phyloP scores from a whole-genome alignment of 148 eudicot species.

The Dianthus caryophyllus region DNA sequence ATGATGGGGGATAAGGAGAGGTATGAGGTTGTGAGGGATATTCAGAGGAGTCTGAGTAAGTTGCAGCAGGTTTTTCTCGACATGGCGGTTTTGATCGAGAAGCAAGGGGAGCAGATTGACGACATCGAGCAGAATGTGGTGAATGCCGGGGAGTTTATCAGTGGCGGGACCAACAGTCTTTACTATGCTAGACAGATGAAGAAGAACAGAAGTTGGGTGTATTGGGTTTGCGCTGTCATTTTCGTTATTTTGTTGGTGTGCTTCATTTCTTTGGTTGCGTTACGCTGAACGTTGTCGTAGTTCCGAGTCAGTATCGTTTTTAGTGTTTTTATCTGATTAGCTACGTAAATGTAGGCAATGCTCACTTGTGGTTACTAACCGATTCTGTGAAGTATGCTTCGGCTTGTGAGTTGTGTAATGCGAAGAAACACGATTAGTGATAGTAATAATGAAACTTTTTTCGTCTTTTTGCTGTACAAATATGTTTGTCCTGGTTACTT shows the following conservation, averaged over 20 bases:
- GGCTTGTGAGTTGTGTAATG: constrained; percentile 20
- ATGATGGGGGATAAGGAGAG: constrained; percentile 49
- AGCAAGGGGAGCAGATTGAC: constrained; percentile 62
- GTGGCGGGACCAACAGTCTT: constrained; percentile 48
- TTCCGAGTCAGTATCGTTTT: not conserved
- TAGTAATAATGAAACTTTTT: not conserved
- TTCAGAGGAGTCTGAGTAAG: constrained; percentile 66
- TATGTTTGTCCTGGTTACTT: not conserved
- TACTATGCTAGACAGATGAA: constrained; percentile 71
- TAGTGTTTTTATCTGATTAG: not conserved
- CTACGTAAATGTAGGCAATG: constrained; percentile 2
- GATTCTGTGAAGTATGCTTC: constrained; percentile 8
- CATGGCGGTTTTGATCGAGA: constrained; percentile 77
- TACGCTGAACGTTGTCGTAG: constrained; percentile 13
- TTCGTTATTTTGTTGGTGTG: constrained; percentile 51
- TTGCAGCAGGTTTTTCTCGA: constrained; percentile 83
- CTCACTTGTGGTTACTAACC: constrained; percentile 13
- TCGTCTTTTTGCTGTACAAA: not conserved
- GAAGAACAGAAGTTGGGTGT: constrained; percentile 38
- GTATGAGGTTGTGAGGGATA: constrained; percentile 62
- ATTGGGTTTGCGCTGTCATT: constrained; percentile 45
- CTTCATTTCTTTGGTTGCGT: constrained; percentile 38
- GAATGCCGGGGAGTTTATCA: constrained; percentile 47
- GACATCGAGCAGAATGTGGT: constrained; percentile 74
- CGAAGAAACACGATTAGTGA: not conserved